Conservation (phyloP, 345 rosid genomes). For the Citrus australasica region DNA sequence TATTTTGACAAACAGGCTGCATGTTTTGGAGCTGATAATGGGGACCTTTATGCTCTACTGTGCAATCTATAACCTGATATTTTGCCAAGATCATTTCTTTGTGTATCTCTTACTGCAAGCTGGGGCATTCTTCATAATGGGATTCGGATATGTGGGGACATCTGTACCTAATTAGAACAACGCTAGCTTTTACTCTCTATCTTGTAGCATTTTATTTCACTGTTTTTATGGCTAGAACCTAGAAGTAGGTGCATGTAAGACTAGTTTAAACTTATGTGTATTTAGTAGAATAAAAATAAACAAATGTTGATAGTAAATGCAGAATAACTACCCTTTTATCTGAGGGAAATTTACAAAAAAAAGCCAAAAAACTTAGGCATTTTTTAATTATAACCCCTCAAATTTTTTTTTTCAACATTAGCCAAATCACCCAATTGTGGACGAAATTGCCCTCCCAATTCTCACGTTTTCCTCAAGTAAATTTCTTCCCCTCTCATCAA, state of each 20-base stretch:
- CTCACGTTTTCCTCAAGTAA: no score
- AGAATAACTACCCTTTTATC: background rate
- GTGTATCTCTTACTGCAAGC: constrained; percentile 26
- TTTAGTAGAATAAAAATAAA: background rate
- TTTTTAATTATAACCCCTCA: no score
- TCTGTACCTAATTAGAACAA: constrained; percentile 15
- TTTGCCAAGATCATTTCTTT: constrained; percentile 25
- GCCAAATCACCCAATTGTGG: no score
- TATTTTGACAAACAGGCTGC: constrained; percentile 7
- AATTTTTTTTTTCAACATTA: no score
- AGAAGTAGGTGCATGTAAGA: background rate
- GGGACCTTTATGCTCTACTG: constrained; percentile 21
- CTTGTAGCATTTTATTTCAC: background rate
- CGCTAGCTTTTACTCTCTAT: background rate
- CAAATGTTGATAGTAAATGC: background rate
- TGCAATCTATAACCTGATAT: constrained; percentile 23
- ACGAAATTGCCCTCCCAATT: no score
- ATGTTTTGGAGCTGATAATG: constrained; percentile 21
- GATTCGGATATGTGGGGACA: constrained; percentile 23
- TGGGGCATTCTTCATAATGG: constrained; percentile 25
- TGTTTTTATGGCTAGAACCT: background rate
- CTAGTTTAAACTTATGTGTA: background rate
- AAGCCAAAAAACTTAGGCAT: no score
- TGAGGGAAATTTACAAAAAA: no score
- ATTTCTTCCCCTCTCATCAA: no score